Evolutionary conservation across 768 basidiomycete genomes (phyloP), one percentile per base, ranked within the genome.

Genomic region (Leccinum arenicola): DNA sequence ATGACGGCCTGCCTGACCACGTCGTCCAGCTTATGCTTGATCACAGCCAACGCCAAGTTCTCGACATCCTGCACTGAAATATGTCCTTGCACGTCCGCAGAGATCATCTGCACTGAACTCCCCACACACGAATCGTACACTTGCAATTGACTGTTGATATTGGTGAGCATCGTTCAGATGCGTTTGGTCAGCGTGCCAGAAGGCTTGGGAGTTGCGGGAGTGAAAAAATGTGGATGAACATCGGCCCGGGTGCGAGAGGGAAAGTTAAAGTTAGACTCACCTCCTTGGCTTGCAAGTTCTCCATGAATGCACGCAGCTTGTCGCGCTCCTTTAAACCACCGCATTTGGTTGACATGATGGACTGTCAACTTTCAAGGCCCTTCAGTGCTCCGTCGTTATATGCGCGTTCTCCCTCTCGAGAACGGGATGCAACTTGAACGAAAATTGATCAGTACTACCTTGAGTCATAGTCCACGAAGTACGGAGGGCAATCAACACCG

Each of bases 351-450:
- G 94, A 95, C 55, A 98, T 78, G 68, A 98, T 84, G 3, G 89
- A 87, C 57, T 31, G 29, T 31, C 25, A 25, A 25, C 25, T 25
- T 25, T 29, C 29, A 98, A 77, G 2, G 95, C 95, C 65, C 69
- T 89, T 90, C 23, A 99, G 81, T 99, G 95, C 68, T 98, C 96
- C 8, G 89, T 85, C 2, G 95, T 98, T 95, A 99, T 98, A 49
- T 93, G 88, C n/a, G 93, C 94, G 64, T 89, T 85, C 31, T 85
- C 87, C 51, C 82, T 78, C 58, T 84, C 67, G 3, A 62, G 19
- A 61, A 91, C 85, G n/a, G 85, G 82, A 49, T 85, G 74, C 49
- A 92, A 78, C 89, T 91, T 59, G 15, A 47, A 31, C 14, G 35
- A 11, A 40, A 15, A 54, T 50, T 19, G 52, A 10, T 57, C 2